Percentiles rank a stretch among this genome's conserved stretches.
Evolutionary conservation across 2,329 filamentous ascomycete genomes (phyloP).

Genomic region (Aspergillus sp.): DNA sequence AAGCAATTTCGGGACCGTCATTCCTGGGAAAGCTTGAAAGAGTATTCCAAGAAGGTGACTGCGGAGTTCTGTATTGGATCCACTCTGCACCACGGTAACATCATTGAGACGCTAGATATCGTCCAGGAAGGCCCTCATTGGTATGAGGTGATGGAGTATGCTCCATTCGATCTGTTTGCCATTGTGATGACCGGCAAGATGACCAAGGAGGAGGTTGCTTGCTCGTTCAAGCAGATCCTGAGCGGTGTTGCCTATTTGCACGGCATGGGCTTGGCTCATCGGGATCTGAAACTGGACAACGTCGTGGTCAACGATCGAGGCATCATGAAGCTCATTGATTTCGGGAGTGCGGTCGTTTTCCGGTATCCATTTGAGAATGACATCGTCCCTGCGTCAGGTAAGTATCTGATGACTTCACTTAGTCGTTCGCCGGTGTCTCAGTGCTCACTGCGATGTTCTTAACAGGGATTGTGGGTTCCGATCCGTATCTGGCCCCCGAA

Average conservation of each 20-base stretch:
- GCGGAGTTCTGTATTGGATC: constrained; percentile 98
- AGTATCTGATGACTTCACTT: constrained; percentile 22
- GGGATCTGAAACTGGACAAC: constrained; percentile 94
- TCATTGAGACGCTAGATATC: constrained; percentile 96
- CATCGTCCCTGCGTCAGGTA: constrained; percentile 71
- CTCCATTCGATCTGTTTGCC: constrained; percentile 89
- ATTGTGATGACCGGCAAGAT: constrained; percentile 99
- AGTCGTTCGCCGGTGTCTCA: too few species aligned
- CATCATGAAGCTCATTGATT: constrained; percentile 99
- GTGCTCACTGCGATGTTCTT: not conserved
- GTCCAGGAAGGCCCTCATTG: constrained; percentile 88
- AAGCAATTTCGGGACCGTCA: constrained; percentile 93
- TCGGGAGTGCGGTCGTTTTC: constrained; percentile 94
- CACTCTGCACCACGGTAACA: constrained; percentile 92
- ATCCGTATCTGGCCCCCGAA: constrained; percentile 93
- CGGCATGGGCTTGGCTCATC: constrained; percentile 86
- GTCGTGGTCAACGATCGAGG: constrained; percentile 93
- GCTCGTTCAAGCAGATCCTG: constrained; percentile 86
- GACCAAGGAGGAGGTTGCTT: constrained; percentile 81
- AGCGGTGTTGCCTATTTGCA: constrained; percentile 92
- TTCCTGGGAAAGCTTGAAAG: constrained; percentile 84
- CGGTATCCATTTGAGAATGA: constrained; percentile 94
- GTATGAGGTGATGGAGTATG: constrained; percentile 99
- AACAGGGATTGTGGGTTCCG: constrained; percentile 69
- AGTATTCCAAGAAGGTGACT: constrained; percentile 96